Conservation (phyloP, 768 basidiomycete species). For the Gymnopilus dilepis region DNA sequence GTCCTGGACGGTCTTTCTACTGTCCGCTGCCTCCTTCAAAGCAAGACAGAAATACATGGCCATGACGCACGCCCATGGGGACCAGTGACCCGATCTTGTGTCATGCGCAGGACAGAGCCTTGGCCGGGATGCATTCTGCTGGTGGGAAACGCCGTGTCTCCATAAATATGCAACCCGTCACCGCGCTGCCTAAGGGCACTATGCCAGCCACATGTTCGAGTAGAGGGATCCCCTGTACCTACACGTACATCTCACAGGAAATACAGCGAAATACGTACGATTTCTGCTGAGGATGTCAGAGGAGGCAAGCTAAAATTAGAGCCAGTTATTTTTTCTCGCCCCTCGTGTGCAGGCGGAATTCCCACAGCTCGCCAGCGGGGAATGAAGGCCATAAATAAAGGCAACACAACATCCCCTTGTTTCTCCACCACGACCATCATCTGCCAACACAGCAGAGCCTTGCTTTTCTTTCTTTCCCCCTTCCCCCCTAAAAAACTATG, state of each 20-base stretch:
- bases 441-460: slow-evolving; percentile 3
- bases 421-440: slow-evolving; percentile 7
- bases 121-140: neutral
- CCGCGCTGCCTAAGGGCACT: neutral
- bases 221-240: neutral
- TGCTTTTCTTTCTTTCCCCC: slow-evolving; percentile 3
- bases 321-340: neutral
- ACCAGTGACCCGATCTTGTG: neutral
- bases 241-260: neutral
- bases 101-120: neutral
- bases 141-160: neutral
- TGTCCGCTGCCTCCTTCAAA: neutral
- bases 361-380: slow-evolving; percentile 4
- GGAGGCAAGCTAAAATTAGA: slow-evolving; percentile 3
- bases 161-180: neutral
- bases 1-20: neutral
- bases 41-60: neutral
- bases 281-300: neutral
- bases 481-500: slow-evolving; percentile 13
- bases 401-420: slow-evolving; percentile 6
- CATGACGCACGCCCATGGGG: neutral
- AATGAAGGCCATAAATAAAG: slow-evolving; percentile 4
- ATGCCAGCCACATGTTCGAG: neutral
- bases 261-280: neutral
- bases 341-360: neutral